phyloP scores from a whole-genome alignment of 2,329 filamentous ascomycete species.

The Aspergillus fischeri region DNA sequence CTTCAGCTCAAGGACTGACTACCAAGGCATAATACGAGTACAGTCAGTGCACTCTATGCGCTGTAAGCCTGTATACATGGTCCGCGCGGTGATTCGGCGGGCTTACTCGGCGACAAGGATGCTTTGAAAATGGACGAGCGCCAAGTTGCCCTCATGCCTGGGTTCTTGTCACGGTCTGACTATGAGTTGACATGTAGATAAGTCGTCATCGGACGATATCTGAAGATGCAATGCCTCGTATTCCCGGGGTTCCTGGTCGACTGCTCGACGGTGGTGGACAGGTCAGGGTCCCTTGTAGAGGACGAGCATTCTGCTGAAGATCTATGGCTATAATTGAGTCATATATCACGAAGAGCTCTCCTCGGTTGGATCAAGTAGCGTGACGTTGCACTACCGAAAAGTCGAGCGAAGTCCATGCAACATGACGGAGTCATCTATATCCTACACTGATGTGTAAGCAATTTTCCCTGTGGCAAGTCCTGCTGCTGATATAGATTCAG shows the following conservation, averaged over 20 bases:
- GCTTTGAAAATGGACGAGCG: background rate
- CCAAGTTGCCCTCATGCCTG: background rate
- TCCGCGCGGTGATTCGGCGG: background rate
- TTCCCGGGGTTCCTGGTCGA: background rate
- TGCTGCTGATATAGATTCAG: background rate
- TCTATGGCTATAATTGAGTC: background rate
- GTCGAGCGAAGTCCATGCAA: background rate
- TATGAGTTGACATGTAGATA: too few relatives aligned
- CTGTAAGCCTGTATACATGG: background rate
- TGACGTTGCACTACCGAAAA: background rate
- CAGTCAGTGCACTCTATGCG: background rate
- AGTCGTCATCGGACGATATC: background rate
- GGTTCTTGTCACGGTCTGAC: background rate
- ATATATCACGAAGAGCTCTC: background rate
- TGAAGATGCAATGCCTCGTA: background rate
- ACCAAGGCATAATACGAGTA: background rate
- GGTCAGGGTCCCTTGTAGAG: background rate
- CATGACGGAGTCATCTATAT: background rate
- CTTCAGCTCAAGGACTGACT: background rate
- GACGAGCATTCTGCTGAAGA: too few relatives aligned
- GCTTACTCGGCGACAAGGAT: background rate
- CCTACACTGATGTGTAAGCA: slow-evolving; percentile 9
- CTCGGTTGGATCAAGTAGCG: background rate
- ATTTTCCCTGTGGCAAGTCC: background rate
- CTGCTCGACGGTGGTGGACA: background rate